Percentiles rank a stretch among this genome's conserved stretches.
These are phyloP conservation scores for Murraya koenigii DNA, from an alignment of 345 rosid genomes.

Conservation along the genomic window DNA sequence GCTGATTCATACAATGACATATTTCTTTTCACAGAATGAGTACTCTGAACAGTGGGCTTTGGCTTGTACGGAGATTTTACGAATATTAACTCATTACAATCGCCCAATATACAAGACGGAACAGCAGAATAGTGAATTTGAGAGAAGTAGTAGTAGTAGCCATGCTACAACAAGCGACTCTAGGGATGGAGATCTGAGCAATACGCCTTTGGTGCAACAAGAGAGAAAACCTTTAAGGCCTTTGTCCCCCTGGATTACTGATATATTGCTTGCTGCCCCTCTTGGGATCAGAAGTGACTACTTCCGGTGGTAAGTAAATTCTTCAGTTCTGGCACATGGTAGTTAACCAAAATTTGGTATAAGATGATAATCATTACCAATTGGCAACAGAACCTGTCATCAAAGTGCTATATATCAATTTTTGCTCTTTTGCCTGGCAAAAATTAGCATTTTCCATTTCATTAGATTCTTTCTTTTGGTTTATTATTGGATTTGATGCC, in stretches of 20 bases:
- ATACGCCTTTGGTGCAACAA: constrained; percentile 41
- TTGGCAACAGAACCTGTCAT: background rate
- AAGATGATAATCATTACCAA: background rate
- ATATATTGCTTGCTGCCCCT: constrained; percentile 91
- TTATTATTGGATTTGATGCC: background rate
- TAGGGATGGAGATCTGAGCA: constrained; percentile 37
- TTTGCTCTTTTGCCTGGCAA: background rate
- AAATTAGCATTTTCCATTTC: background rate
- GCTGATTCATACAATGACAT: constrained; percentile 5
- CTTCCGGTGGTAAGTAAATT: constrained; percentile 81
- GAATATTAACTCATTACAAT: constrained; percentile 93
- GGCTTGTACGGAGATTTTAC: constrained; percentile 94
- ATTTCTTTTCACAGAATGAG: constrained; percentile 56
- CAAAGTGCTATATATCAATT: background rate
- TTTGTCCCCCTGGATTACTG: constrained; percentile 94
- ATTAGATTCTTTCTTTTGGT: background rate
- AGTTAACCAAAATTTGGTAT: background rate
- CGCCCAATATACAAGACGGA: constrained; percentile 89
- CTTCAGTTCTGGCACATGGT: background rate
- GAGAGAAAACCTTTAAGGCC: constrained; percentile 94
- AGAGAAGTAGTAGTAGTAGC: constrained; percentile 45
- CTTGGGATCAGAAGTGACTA: constrained; percentile 93
- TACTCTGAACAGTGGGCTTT: constrained; percentile 99
- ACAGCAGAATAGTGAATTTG: constrained; percentile 51
- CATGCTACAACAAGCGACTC: constrained; percentile 43